Percentiles rank a stretch among this genome's conserved stretches.
phyloP scores from a whole-genome alignment of 805 yeast genomes.

The Candida takata region DNA sequence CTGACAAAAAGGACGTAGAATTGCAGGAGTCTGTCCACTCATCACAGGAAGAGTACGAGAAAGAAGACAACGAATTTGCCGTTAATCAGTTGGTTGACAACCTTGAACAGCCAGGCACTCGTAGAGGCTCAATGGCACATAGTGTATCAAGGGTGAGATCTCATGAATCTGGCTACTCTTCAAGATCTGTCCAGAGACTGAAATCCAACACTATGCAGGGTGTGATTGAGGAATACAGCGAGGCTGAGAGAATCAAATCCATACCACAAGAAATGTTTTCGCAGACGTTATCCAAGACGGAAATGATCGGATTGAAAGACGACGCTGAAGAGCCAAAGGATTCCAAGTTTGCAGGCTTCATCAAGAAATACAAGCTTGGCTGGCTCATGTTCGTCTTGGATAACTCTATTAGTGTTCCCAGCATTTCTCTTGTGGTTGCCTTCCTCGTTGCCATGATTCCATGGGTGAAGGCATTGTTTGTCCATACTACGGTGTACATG shows the following conservation, averaged over 20 bases:
- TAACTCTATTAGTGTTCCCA: constrained; percentile 64
- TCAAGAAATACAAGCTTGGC: constrained; percentile 23
- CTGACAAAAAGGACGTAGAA: constrained; percentile 2
- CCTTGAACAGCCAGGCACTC: background rate
- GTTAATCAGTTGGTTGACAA: background rate
- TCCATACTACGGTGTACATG: constrained; percentile 40
- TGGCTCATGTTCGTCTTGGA: constrained; percentile 32
- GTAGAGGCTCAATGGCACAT: background rate
- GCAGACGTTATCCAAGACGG: constrained; percentile 14
- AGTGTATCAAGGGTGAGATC: constrained; percentile 1
- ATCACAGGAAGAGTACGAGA: background rate
- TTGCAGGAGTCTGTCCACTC: background rate
- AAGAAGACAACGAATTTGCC: background rate
- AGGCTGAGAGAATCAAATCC: constrained; percentile 16
- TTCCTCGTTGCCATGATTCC: constrained; percentile 77
- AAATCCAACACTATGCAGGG: constrained; percentile 13
- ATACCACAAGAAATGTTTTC: constrained; percentile 12
- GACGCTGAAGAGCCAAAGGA: background rate
- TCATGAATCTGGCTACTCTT: constrained; percentile 15
- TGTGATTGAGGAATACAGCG: constrained; percentile 20
- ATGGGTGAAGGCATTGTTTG: constrained; percentile 70
- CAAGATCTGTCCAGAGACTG: constrained; percentile 10
- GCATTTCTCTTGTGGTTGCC: constrained; percentile 60
- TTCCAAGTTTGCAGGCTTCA: constrained; percentile 17
- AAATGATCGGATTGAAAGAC: constrained; percentile 16